Conservation (phyloP, 768 basidiomycete species). For the Infundibulicybe gibba region DNA sequence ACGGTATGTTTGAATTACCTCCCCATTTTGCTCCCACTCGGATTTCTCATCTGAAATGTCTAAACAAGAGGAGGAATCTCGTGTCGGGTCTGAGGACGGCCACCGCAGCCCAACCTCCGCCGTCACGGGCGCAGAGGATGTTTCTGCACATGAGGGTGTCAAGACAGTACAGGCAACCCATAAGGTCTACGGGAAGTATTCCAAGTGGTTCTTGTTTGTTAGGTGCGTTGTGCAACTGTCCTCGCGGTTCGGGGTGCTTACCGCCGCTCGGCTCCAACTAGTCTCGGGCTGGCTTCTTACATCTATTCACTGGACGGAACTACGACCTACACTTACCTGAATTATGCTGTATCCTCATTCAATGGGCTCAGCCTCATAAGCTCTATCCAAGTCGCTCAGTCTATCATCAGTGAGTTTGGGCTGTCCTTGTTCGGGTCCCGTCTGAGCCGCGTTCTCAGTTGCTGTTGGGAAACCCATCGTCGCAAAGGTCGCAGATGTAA, state of each 20-base stretch:
- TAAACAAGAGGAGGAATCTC: too few relatives aligned
- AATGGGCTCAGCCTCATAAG: slow-evolving; percentile 50
- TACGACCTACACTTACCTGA: slow-evolving; percentile 65
- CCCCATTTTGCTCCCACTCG: too few relatives aligned
- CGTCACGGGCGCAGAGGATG: slow-evolving; percentile 7
- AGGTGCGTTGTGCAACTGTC: slow-evolving; percentile 33
- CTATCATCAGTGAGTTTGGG: slow-evolving; percentile 43
- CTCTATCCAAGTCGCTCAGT: slow-evolving; percentile 51
- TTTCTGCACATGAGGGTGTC: slow-evolving; percentile 35
- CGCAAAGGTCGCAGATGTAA: slow-evolving; percentile 70
- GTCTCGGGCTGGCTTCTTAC: slow-evolving; percentile 67
- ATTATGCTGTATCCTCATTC: slow-evolving; percentile 52
- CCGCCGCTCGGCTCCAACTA: slow-evolving; percentile 12
- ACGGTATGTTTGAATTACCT: too few relatives aligned
- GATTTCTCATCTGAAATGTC: too few relatives aligned
- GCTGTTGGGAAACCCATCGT: slow-evolving; percentile 62
- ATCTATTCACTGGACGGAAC: slow-evolving; percentile 73
- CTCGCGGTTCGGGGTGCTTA: not conserved
- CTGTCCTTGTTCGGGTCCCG: not conserved
- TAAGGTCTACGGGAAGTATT: slow-evolving; percentile 48
- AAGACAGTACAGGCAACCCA: slow-evolving; percentile 47
- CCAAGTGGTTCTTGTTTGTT: slow-evolving; percentile 57
- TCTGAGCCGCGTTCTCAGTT: slow-evolving; percentile 14
- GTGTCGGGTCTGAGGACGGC: too few relatives aligned
- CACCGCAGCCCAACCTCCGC: too few relatives aligned